A percentile compares a stretch with the other conserved stretches of the same genome.
Evolutionary conservation across 2,329 filamentous ascomycete species (phyloP).

Genomic region (Xylogone sp.): DNA sequence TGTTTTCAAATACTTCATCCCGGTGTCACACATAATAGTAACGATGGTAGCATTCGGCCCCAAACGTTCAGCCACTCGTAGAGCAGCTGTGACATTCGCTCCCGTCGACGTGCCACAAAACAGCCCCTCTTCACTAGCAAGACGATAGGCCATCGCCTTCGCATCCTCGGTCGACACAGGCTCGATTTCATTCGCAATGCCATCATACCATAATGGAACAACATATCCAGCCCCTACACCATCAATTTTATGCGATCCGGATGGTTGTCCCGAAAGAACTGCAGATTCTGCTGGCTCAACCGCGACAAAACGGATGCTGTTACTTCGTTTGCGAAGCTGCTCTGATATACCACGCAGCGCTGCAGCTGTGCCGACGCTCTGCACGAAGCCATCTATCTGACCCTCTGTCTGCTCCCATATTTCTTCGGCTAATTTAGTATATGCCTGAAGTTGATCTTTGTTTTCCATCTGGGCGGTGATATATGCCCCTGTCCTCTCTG

Average conservation of each 20-base stretch:
- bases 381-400: not conserved
- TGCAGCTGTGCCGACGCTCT: not conserved
- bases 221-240: not conserved
- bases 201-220: not conserved
- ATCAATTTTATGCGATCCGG: conserved; percentile 1
- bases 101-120: conserved; percentile 8
- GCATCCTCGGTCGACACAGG: not conserved
- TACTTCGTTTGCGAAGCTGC: not conserved
- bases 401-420: not conserved
- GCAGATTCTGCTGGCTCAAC: conserved; percentile 1
- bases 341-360: not conserved
- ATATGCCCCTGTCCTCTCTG: not conserved
- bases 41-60: not conserved
- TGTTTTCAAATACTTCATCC: conserved; percentile 1
- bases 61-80: not conserved
- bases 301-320: not conserved
- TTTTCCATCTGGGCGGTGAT: not conserved
- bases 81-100: not conserved
- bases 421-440: not conserved
- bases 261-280: not conserved
- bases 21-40: not conserved
- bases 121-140: conserved; percentile 1
- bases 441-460: conserved; percentile 1
- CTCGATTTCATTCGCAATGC: not conserved
- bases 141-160: not conserved